These are phyloP conservation scores for Leishmania tropica DNA, from an alignment of 208 protist species.

Conservation along the genomic window DNA sequence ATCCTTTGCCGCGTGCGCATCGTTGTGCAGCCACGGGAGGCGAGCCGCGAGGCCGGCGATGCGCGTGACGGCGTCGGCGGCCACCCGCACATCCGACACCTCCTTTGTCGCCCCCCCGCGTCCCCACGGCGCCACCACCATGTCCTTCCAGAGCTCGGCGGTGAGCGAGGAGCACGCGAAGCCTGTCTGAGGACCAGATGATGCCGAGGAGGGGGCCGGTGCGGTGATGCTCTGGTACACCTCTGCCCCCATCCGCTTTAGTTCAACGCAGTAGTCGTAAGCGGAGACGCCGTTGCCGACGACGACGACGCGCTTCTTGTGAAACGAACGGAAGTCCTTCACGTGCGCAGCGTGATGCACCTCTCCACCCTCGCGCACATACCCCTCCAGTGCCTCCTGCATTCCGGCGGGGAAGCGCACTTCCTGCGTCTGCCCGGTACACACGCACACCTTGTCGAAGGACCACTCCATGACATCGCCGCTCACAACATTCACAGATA, in stretches of 20 bases:
- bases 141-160: constrained; percentile 9
- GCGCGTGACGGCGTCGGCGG: constrained; percentile 39
- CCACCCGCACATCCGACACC: constrained; percentile 25
- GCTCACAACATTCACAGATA: constrained; percentile 87
- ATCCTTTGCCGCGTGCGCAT: constrained; percentile 47
- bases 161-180: background rate
- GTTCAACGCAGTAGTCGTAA: constrained; percentile 80
- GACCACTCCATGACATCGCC: constrained; percentile 90
- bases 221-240: constrained; percentile 71
- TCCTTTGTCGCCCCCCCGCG: background rate
- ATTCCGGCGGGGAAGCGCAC: constrained; percentile 63
- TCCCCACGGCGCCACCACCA: background rate
- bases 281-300: constrained; percentile 84
- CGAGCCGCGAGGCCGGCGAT: constrained; percentile 32
- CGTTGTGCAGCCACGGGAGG: constrained; percentile 53
- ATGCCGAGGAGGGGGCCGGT: background rate
- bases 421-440: constrained; percentile 86
- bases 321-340: constrained; percentile 85
- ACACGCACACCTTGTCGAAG: constrained; percentile 87
- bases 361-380: constrained; percentile 61
- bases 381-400: constrained; percentile 47
- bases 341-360: constrained; percentile 83
- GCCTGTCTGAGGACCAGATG: background rate
- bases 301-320: constrained; percentile 74
- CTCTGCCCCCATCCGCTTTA: constrained; percentile 65